Evolutionary conservation across 2,329 filamentous ascomycete genomes (phyloP).

Genomic region (Ophiosphaerella narmari): DNA sequence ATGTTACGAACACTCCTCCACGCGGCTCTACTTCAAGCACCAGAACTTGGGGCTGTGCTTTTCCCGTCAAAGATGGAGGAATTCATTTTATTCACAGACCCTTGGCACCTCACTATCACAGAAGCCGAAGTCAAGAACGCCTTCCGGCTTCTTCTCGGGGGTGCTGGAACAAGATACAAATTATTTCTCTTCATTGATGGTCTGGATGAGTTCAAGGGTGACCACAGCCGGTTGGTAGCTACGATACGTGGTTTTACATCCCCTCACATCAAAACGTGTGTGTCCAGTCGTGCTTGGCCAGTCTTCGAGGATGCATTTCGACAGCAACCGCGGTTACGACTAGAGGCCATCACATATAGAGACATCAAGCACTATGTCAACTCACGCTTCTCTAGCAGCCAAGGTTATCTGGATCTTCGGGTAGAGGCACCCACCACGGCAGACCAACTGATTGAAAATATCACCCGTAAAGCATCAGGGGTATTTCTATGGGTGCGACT

Average conservation of each 20-base stretch:
- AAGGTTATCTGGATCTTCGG: neutral
- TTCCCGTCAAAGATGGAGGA: neutral
- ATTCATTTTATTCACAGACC: neutral
- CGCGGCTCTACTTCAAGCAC: neutral
- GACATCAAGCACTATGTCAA: slow-evolving; percentile 18
- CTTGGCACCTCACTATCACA: neutral
- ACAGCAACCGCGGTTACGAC: slow-evolving; percentile 19
- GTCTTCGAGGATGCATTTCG: slow-evolving; percentile 28
- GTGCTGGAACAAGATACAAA: neutral
- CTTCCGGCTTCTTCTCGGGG: neutral
- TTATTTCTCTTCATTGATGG: neutral
- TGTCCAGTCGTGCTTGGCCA: slow-evolving; percentile 28
- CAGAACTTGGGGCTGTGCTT: neutral
- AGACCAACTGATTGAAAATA: neutral
- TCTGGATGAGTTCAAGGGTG: slow-evolving; percentile 3
- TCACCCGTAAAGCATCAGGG: neutral
- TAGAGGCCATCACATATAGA: slow-evolving; percentile 23
- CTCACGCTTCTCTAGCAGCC: neutral
- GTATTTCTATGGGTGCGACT: slow-evolving; percentile 6
- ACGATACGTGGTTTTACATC: slow-evolving; percentile 6
- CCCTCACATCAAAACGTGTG: slow-evolving; percentile 26
- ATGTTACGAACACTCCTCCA: slow-evolving; percentile 1
- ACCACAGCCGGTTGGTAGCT: neutral
- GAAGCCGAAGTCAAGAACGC: neutral
- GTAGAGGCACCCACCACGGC: neutral